Evolutionary conservation across 176 grass and related monocot genomes (phyloP).

Genomic region (Avena atlantica): DNA sequence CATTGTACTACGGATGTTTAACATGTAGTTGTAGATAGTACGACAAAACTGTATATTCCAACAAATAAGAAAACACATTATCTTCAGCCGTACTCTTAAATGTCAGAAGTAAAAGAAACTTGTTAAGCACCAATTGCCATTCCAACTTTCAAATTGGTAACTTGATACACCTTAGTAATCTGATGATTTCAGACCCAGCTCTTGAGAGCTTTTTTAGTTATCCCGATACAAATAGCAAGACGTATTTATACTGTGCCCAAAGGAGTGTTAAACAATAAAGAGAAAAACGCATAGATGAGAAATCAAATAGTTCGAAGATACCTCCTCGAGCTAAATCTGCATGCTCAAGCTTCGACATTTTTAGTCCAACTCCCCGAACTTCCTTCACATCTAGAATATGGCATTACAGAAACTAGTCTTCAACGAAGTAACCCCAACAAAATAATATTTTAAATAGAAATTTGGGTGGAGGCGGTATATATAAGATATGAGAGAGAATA

Average conservation of each 20-base stretch:
- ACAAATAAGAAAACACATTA: neutral
- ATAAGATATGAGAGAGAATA: constrained; percentile 23
- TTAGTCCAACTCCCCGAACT: constrained; percentile 90
- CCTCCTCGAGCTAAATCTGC: constrained; percentile 58
- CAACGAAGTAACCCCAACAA: constrained; percentile 11
- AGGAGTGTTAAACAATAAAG: constrained; percentile 19
- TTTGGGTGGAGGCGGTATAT: neutral
- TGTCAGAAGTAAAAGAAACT: neutral
- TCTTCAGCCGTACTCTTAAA: constrained; percentile 4
- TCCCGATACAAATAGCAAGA: neutral
- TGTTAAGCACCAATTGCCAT: neutral
- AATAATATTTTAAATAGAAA: constrained; percentile 16
- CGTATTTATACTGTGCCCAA: neutral
- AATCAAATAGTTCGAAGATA: constrained; percentile 44
- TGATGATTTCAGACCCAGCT: neutral
- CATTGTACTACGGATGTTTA: neutral
- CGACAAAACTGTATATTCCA: neutral
- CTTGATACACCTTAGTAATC: neutral
- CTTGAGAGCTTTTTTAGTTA: neutral
- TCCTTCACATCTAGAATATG: constrained; percentile 80
- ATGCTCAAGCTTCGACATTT: constrained; percentile 79
- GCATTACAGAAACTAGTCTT: constrained; percentile 37
- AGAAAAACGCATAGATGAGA: constrained; percentile 29
- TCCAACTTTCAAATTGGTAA: neutral
- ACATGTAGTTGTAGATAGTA: neutral